These are phyloP conservation scores for Cyphellophora attinorum DNA, from an alignment of 2,329 filamentous ascomycete genomes.

Conservation along the genomic window DNA sequence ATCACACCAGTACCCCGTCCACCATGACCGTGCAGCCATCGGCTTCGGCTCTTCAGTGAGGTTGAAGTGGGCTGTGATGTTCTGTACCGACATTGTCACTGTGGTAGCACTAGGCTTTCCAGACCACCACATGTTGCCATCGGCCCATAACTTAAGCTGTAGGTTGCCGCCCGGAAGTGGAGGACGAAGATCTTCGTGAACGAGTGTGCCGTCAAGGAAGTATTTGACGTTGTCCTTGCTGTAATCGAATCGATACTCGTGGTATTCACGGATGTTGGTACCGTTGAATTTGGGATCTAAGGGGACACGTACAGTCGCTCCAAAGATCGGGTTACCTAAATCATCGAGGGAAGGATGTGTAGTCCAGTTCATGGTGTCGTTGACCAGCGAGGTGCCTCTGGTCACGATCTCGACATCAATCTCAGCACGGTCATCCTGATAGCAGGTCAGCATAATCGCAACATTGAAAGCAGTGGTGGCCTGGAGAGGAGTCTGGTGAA, in stretches of 20 bases:
- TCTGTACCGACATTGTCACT: conserved; percentile 17
- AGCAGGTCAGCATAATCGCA: too few relatives aligned
- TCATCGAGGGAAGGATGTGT: conserved; percentile 19
- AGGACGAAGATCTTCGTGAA: conserved; percentile 15
- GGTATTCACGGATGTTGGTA: conserved; percentile 10
- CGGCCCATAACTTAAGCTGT: conserved; percentile 23
- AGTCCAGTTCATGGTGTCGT: conserved; percentile 21
- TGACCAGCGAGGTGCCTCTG: conserved; percentile 16
- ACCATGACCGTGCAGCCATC: too few relatives aligned
- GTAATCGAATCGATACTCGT: conserved; percentile 22
- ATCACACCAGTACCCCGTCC: too few relatives aligned
- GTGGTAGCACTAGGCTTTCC: conserved; percentile 20
- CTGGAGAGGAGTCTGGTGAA: neutral
- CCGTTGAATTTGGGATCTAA: conserved; percentile 7
- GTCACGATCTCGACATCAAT: conserved; percentile 22
- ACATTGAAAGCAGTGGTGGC: conserved; percentile 1
- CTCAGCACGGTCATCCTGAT: conserved; percentile 20
- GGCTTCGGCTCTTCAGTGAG: conserved; percentile 15
- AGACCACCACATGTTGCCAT: conserved; percentile 21
- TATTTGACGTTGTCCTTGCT: conserved; percentile 15
- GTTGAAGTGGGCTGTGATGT: conserved; percentile 21
- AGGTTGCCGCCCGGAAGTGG: conserved; percentile 17
- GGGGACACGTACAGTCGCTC: conserved; percentile 18
- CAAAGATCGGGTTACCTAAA: conserved; percentile 13
- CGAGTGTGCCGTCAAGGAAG: conserved; percentile 18